These are phyloP conservation scores for Tetracladium setigerum DNA, from an alignment of 495 filamentous ascomycete genomes.

Conservation along the genomic window DNA sequence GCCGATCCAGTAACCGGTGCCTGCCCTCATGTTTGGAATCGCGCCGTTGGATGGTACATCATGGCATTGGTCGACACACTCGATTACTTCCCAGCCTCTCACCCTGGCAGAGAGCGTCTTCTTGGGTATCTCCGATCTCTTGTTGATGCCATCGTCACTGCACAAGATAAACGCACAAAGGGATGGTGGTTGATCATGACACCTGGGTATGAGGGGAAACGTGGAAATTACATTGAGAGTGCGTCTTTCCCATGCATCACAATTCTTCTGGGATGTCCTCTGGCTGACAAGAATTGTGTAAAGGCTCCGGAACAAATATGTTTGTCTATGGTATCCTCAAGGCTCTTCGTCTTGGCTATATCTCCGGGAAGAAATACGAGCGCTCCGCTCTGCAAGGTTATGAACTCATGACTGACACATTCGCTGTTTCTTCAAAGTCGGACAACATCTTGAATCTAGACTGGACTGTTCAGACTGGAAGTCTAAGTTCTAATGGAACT, in stretches of 20 bases:
- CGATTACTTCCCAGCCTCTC: slow-evolving; percentile 33
- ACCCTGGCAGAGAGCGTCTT: slow-evolving; percentile 27
- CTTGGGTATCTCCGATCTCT: slow-evolving; percentile 32
- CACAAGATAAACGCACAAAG: slow-evolving; percentile 39
- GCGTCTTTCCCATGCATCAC: too few relatives aligned
- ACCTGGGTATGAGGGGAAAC: slow-evolving; percentile 19
- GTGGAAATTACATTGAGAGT: slow-evolving; percentile 54
- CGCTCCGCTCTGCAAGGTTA: slow-evolving; percentile 31
- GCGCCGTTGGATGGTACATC: slow-evolving; percentile 54
- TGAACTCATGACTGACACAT: slow-evolving; percentile 29
- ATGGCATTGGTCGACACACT: slow-evolving; percentile 51
- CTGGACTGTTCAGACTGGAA: slow-evolving; percentile 48
- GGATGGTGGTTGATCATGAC: slow-evolving; percentile 59
- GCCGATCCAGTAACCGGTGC: slow-evolving; percentile 47
- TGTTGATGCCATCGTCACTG: slow-evolving; percentile 31
- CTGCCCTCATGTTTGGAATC: slow-evolving; percentile 47
- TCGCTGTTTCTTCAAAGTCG: slow-evolving; percentile 26
- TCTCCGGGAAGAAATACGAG: slow-evolving; percentile 24
- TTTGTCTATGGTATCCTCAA: slow-evolving; percentile 49
- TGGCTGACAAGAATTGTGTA: too few relatives aligned
- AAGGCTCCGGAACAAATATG: slow-evolving; percentile 46
- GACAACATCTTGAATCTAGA: slow-evolving; percentile 42
- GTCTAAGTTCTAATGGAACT: slow-evolving; percentile 38
- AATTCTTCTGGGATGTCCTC: too few relatives aligned
- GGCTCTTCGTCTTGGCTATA: slow-evolving; percentile 38